Base-by-base conservation (phyloP, 192 early-diverging fungal genomes). In the Entomortierella lignicola region DNA sequence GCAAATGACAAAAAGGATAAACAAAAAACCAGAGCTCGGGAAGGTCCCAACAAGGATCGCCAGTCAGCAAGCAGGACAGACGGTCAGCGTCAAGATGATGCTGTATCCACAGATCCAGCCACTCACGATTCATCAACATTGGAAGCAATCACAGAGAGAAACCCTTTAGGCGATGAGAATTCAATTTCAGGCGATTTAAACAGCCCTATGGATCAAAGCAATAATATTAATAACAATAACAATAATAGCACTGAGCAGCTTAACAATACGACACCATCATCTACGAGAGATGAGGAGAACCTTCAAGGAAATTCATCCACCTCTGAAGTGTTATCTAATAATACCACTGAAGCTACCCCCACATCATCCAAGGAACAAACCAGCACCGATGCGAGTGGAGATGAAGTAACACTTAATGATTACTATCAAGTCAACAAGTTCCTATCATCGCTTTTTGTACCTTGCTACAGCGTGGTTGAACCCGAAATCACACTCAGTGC, bases 391-490 rank as follows among this genome's bases (percentile, higher is more conserved):
- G n/a, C 34, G 3, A 64, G 0, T 13, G 3, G 15, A 10, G 37
- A 23, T 23, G 15, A 15, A 60, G 39, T 53, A 8, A 66, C 54
- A 41, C 18, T 58, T 42, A 23, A 53, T 3, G 74, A 69, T 3
- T 77, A 77, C 15, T 77, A 77, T 30, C 60, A 69, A 18, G 74
- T 69, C 13, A 77, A 77, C 47, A 34, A 52, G 17, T 77, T 63
- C 25, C 6, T 77, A 8, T 44, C 60, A 5, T 32, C 30, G 7
- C 43, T 69, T 11, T 77, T 77, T 26, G 23, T 41, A 2, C 54
- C 42, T 13, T 30, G 23, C 11, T 18, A 41, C 4, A 18, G 26
- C 2, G 21, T 21, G 13, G 8, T 25, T 20, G 60, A 21, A 2
- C 12, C 20, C 3, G n/a, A 11, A 2, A 10, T 57, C 12, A 58